These are phyloP conservation scores for Eremochloa ophiuroides DNA, from an alignment of 176 grass and related monocot genomes.

Conservation along the genomic window DNA sequence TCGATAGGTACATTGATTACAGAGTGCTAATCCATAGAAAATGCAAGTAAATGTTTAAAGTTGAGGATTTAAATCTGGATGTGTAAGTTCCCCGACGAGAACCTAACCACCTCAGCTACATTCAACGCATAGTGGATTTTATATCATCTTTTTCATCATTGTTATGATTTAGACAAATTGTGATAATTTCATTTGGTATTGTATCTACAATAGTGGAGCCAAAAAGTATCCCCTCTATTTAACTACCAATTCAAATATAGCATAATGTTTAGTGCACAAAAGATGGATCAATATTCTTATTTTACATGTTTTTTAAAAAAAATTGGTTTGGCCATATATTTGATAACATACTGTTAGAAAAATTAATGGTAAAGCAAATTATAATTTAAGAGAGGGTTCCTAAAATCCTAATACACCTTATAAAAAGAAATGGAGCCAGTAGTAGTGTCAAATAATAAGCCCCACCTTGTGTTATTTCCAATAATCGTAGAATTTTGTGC, in stretches of 20 bases:
- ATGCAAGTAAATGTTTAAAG: no score
- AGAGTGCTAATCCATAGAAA: no score
- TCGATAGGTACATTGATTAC: no score
- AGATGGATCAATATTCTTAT: not conserved
- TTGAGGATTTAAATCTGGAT: no score
- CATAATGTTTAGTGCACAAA: not conserved
- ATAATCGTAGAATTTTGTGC: not conserved
- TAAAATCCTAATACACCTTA: not conserved
- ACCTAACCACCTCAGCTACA: no score
- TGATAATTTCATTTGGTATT: not conserved
- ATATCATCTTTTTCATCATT: no score
- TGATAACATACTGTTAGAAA: not conserved
- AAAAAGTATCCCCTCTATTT: not conserved
- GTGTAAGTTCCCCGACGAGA: no score
- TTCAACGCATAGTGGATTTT: no score
- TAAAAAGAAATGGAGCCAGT: not conserved
- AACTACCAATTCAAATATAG: not conserved
- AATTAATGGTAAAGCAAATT: not conserved
- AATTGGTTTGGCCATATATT: not conserved
- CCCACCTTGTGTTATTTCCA: not conserved
- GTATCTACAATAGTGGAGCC: not conserved
- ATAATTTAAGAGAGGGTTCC: no score
- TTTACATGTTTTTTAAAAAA: not conserved
- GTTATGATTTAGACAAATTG: no score
- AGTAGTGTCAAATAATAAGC: not conserved